Conservation (phyloP, 768 basidiomycete genomes). For the Leccinum sublutescens region DNA sequence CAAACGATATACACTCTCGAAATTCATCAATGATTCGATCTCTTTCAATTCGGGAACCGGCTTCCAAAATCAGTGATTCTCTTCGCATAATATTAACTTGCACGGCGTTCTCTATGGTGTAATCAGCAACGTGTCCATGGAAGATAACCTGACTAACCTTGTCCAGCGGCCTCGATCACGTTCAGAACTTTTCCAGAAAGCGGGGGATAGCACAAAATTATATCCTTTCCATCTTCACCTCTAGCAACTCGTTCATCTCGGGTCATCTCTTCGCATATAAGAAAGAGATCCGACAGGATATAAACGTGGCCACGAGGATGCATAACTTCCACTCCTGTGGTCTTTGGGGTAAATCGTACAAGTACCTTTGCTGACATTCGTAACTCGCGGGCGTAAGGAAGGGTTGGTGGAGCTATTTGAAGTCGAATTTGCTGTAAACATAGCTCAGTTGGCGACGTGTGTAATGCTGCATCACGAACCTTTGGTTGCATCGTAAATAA, state of each 20-base stretch:
- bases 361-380: conserved; percentile 69
- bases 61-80: conserved; percentile 71
- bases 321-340: conserved; percentile 72
- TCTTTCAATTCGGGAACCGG: conserved; percentile 54
- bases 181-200: conserved; percentile 90
- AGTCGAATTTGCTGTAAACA: conserved; percentile 73
- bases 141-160: conserved; percentile 44
- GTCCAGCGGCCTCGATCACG: conserved; percentile 58
- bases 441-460: conserved; percentile 2
- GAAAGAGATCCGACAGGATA: conserved; percentile 89
- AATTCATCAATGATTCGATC: conserved; percentile 69
- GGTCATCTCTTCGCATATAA: conserved; percentile 84
- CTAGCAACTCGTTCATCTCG: conserved; percentile 54
- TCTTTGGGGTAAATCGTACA: conserved; percentile 73
- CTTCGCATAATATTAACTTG: conserved; percentile 85
- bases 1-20: conserved; percentile 82
- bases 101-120: conserved; percentile 61
- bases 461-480: conserved; percentile 41
- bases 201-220: conserved; percentile 94
- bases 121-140: conserved; percentile 12
- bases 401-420: conserved; percentile 79
- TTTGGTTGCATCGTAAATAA: conserved; percentile 95
- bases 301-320: conserved; percentile 80
- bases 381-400: conserved; percentile 77
- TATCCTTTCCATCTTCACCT: conserved; percentile 64